Evolutionary conservation across 768 basidiomycete species (phyloP).

Genomic region (Cubamyces sp.): DNA sequence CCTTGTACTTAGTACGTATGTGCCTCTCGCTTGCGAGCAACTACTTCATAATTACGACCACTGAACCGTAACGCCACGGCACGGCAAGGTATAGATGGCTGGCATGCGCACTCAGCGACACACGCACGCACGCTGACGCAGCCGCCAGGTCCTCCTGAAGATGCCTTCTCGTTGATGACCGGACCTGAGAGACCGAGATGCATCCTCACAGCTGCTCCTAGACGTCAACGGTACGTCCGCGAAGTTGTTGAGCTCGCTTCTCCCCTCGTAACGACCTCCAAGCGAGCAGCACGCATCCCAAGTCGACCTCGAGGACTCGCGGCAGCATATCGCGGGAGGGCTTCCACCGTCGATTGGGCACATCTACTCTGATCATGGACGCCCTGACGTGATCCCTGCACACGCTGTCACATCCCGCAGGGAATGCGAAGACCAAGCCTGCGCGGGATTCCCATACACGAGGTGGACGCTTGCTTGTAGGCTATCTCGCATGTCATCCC

Average conservation of each 20-base stretch:
- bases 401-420: background rate
- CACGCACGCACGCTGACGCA: background rate
- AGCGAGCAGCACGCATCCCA: background rate
- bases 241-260: background rate
- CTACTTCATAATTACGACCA: too few relatives aligned
- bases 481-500: background rate
- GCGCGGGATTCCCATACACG: background rate
- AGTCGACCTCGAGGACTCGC: background rate
- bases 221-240: background rate
- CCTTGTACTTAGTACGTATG: too few relatives aligned
- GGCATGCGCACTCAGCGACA: background rate
- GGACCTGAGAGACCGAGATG: background rate
- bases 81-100: too few relatives aligned
- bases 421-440: background rate
- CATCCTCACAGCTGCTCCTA: background rate
- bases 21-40: too few relatives aligned
- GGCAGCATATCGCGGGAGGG: background rate
- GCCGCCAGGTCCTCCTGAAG: background rate
- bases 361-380: background rate
- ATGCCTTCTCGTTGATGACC: background rate
- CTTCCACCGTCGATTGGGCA: background rate
- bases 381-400: background rate
- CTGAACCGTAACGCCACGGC: too few relatives aligned
- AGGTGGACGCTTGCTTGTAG: background rate
- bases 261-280: background rate